Evolutionary conservation across 495 filamentous ascomycete genomes (phyloP), one percentile per base, ranked within the genome.

Genomic region (Cryomyces minteri): DNA sequence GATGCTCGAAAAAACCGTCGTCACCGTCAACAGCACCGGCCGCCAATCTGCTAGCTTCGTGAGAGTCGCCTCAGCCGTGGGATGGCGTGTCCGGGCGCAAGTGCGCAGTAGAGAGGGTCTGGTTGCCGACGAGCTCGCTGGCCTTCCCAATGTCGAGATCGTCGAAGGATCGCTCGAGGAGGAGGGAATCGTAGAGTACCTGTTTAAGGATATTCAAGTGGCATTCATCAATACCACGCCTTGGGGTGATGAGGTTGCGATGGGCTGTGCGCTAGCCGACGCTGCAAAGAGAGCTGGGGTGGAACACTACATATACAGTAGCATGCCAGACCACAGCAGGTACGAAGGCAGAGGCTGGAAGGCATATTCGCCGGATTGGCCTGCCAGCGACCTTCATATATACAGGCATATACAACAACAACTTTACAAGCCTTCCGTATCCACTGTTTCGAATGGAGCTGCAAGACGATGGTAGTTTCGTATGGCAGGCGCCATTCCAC

Each of bases 161-260:
- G 61, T 92, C 50, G 73, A 82, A 50, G 88, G 88, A 37, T 76
- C 81, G 36, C 69, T 94, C n/a, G 80, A 88, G 56, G 73, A 80
- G 43, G 70, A 72, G 49, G 56, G 62, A 4, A 64, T 98, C 43
- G 80, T 98, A 58, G 69, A 72, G 30, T 62, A 75, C 28, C 72
- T 98, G 9, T 98, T 96, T 68, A 60, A 68, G 8, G 84, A 83
- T 51, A 84, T 84, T 18, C 77, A 88, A 47, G 68, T 88, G 34
- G 90, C 90, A 46, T 98, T 95, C 62, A 87, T 96, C 69, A 98
- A 98, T 65, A 98, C 90, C 31, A 88, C 86, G n/a, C 92, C 88
- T 48, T 88, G 88, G 67, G 92, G 90, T 32, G 87, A 96, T 58
- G 90, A 98, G 67, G 72, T 87, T 39, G 77, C 75, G 7, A 88